Base-by-base conservation (phyloP, 2,329 filamentous ascomycete species). In the Exophiala dermatitidis region DNA sequence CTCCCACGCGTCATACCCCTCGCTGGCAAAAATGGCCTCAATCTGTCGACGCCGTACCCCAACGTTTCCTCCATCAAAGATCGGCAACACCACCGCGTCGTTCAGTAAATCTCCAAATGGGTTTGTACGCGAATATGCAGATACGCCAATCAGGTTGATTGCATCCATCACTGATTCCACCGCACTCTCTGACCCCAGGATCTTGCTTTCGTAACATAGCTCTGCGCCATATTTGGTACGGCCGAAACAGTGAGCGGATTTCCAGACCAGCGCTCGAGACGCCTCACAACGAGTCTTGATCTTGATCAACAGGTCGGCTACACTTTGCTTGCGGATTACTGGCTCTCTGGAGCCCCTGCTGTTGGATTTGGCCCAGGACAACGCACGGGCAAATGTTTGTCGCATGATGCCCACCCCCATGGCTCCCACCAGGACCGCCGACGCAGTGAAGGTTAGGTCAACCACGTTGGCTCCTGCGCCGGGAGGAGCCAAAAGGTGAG, bases 381-480 rank as follows among this genome's bases (percentile, higher is more conserved):
- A 64, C 1, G 76, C 77, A 0, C 71, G 71, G 9, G 79, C 77
- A 57, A 81, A 81, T 0, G 73, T 71, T 0, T 74, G 71, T 0
- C 78, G 71, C 75, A 79, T 78, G 38, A 81, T 66, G 1, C 77
- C 76, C 0, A 77, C 74, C 6, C 69, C 69, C 73, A 81, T 80
- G 2, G 77, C 77, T 1, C 77, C 77, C 0, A 80, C 77, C 0
- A 81, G 66, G 1, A 73, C 72, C 1, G 76, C 77, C 2, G 67
- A 68, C 8, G 63, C 64, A 3, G 73, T 73, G 50, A 80, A 77
- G 0, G 72, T 67, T 19, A 64, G 60, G 10, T 71, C 70, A 1
- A 76, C 71, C 2, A 78, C 56, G 7, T 68, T 59, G 0, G 71
- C 72, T 2, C 72, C 77, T 31, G 68, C 62, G 1, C 73, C 75